Base-by-base conservation (phyloP, 345 rosid species). In the Lumnitzera racemosa region DNA sequence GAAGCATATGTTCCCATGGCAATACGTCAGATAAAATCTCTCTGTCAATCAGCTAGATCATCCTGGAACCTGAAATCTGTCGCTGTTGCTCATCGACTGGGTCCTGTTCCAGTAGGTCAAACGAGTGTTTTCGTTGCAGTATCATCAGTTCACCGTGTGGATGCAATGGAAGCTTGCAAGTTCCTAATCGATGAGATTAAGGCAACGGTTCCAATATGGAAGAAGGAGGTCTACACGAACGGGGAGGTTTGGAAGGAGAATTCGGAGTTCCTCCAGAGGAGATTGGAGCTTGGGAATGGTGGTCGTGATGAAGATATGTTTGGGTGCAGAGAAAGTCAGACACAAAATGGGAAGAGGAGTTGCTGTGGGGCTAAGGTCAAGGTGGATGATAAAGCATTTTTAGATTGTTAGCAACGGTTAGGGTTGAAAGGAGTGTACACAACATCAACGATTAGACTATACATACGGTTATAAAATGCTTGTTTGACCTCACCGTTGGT, bases 161-260 rank as follows among this genome's bases (percentile, higher is more conserved):
- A 88, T 81, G 86, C 90, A 3, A 74, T 94, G 31, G 92, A 90
- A 46, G 96, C 95, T 48, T 90, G 96, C 67, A 80, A 86, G 72
- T 94, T 83, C 70, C 43, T 87, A 71, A 90, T 86, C 14, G 90
- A 86, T 2, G 97, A 90, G 73, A 47, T 94, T 46, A 90, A 94
- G 76, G 97, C 96, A 4, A 68, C 95, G 5, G 96, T 90, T 61
- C 96, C 96, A 1, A 84, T 88, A 49, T 94, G 96, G 96, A 94
- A 94, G 85, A 88, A 94, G 70, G 97, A 94, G 73, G 87, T 94
- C 43, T 90, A 94, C 63, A 61, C 85, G n/a, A 82, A 83, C 56
- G 99, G 97, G 49, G 95, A 90, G 72, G 75, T 90, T 56, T 94
- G 99, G 99, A 94, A 94, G 76, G 97, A 94, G 78, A 94, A 94